These are phyloP conservation scores for Mortierella alpina DNA, from an alignment of 192 early-diverging fungal species.

Conservation along the genomic window DNA sequence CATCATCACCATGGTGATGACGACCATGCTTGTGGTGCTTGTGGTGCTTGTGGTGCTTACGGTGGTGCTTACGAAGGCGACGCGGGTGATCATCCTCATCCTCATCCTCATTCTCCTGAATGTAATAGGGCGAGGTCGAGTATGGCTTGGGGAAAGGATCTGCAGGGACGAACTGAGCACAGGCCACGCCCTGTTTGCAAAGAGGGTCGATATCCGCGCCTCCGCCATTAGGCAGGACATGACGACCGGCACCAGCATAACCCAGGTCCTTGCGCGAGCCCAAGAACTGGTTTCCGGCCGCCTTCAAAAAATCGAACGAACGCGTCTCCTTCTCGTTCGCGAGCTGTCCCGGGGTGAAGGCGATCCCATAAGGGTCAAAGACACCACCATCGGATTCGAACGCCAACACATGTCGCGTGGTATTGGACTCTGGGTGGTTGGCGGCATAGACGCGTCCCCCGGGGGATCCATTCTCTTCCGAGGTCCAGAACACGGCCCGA, in stretches of 20 bases:
- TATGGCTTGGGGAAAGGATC: constrained; percentile 58
- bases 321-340: constrained; percentile 17
- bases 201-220: constrained; percentile 66
- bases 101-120: not conserved
- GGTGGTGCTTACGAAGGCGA: not conserved
- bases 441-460: constrained; percentile 65
- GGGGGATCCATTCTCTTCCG: constrained; percentile 67
- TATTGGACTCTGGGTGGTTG: constrained; percentile 47
- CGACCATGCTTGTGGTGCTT: constrained; percentile 5
- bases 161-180: constrained; percentile 59
- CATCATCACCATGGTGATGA: constrained; percentile 14
- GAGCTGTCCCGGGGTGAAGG: constrained; percentile 44
- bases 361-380: constrained; percentile 71
- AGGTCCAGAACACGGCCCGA: constrained; percentile 71
- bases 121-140: constrained; percentile 45
- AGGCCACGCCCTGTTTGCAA: constrained; percentile 67
- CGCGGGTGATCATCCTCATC: not conserved
- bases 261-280: constrained; percentile 43
- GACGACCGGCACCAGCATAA: constrained; percentile 54
- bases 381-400: constrained; percentile 72
- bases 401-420: constrained; percentile 62
- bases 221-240: constrained; percentile 49
- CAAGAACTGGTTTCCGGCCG: constrained; percentile 46
- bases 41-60: constrained; percentile 1
- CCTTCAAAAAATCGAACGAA: constrained; percentile 34